phyloP scores from a whole-genome alignment of 495 filamentous ascomycete genomes.

The Hypoxylon lienhwacheense region DNA sequence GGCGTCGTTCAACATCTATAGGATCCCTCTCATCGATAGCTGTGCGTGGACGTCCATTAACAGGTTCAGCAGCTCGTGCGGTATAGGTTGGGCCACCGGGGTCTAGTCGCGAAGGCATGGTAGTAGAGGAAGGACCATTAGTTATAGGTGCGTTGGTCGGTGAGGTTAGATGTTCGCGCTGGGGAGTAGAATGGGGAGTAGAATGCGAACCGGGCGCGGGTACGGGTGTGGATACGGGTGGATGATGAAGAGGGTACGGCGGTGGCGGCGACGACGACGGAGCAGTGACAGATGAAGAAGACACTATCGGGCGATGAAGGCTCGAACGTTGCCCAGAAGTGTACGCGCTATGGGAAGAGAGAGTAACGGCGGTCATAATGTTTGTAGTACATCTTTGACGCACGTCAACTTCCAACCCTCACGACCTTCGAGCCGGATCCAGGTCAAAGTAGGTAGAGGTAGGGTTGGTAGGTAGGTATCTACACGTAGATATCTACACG shows the following conservation, averaged over 20 bases:
- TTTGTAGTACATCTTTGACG: conserved; percentile 25
- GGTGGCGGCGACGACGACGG: conserved; percentile 8
- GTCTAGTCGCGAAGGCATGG: conserved; percentile 33
- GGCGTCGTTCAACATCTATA: conserved; percentile 32
- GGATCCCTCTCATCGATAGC: conserved; percentile 33
- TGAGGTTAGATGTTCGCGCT: conserved; percentile 6
- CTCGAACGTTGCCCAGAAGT: conserved; percentile 20
- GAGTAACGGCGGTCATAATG: conserved; percentile 28
- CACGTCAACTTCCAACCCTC: conserved; percentile 2
- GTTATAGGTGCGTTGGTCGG: conserved; percentile 1
- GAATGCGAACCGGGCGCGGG: no score
- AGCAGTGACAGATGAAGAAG: conserved; percentile 12
- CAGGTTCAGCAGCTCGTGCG: conserved; percentile 13
- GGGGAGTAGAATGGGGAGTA: not conserved
- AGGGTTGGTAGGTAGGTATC: no score
- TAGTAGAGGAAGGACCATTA: conserved; percentile 15
- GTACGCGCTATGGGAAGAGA: conserved; percentile 28
- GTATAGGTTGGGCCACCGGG: conserved; percentile 19
- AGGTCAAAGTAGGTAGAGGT: not conserved
- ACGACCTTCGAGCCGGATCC: not conserved
- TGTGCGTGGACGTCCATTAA: conserved; percentile 30
- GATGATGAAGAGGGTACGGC: not conserved
- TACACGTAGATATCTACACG: not conserved
- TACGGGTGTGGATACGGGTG: no score
- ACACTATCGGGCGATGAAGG: conserved; percentile 12